Conservation (phyloP, 495 filamentous ascomycete genomes). For the Penicillium maclennaniae region DNA sequence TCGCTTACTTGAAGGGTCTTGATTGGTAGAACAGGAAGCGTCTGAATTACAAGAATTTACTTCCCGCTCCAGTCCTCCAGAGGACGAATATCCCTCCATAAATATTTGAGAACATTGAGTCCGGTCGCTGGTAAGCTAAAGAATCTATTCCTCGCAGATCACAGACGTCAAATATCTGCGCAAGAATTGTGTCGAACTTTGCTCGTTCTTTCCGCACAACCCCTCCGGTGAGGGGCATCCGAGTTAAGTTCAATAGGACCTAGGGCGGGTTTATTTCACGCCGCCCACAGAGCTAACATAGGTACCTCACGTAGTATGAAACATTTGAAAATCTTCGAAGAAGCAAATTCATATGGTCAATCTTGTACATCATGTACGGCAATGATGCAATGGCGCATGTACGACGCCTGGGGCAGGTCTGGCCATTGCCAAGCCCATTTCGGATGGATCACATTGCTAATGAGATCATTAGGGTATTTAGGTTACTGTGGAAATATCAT, state of each 20-base stretch:
- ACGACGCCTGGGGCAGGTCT: not conserved
- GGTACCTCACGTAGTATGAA: not conserved
- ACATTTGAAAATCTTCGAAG: too few species aligned
- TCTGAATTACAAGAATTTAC: too few species aligned
- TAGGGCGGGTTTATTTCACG: not conserved
- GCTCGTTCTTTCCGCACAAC: not conserved
- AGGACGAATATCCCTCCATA: too few species aligned
- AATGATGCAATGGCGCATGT: slow-evolving; percentile 4
- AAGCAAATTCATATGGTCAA: too few species aligned
- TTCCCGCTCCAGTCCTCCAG: too few species aligned
- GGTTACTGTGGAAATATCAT: slow-evolving; percentile 1
- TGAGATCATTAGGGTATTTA: not conserved
- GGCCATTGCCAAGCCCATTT: not conserved
- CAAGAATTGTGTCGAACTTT: not conserved
- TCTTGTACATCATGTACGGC: too few species aligned
- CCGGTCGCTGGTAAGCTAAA: not conserved
- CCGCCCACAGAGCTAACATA: too few species aligned
- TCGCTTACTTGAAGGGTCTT: too few species aligned
- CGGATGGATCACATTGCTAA: slow-evolving; percentile 6
- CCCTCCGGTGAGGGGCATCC: not conserved
- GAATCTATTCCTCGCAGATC: not conserved
- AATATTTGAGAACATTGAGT: too few species aligned
- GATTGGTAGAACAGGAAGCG: too few species aligned
- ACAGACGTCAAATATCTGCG: not conserved
- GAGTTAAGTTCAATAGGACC: not conserved